phyloP scores from a whole-genome alignment of 805 yeast genomes.

The Saccharomyces jurei region DNA sequence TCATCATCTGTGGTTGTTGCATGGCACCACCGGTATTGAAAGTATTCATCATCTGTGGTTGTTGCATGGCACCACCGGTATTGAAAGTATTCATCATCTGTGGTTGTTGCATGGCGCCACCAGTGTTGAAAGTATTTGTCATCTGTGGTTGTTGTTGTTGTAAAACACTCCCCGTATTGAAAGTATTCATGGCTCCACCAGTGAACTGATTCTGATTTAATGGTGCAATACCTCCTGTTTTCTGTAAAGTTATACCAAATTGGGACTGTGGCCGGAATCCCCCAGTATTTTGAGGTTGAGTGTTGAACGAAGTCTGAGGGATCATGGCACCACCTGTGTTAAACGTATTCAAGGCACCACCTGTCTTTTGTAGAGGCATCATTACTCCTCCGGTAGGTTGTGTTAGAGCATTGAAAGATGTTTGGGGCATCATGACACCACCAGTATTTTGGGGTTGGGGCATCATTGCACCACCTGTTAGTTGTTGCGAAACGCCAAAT shows the following conservation, averaged over 20 bases:
- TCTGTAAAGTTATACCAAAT: conserved; percentile 34
- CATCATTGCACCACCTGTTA: conserved; percentile 40
- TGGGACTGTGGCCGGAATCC: conserved; percentile 40
- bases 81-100: conserved; percentile 13
- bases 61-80: conserved; percentile 24
- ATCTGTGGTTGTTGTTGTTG: conserved; percentile 29
- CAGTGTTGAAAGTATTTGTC: conserved; percentile 9
- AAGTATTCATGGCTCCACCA: conserved; percentile 24
- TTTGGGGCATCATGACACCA: conserved; percentile 32
- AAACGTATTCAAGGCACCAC: conserved; percentile 26
- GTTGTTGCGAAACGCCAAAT: conserved; percentile 37
- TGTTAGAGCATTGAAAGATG: conserved; percentile 31
- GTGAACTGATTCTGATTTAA: conserved; percentile 35
- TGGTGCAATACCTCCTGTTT: conserved; percentile 35
- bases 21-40: conserved; percentile 9
- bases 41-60: conserved; percentile 19
- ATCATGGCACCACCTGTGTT: conserved; percentile 38
- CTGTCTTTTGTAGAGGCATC: conserved; percentile 33
- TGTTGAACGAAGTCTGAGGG: conserved; percentile 36
- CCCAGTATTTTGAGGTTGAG: conserved; percentile 28
- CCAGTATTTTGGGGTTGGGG: conserved; percentile 33
- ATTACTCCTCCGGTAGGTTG: not conserved
- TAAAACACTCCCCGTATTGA: conserved; percentile 6
- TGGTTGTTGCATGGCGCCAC: conserved; percentile 24
- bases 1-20: conserved; percentile 29